phyloP scores from a whole-genome alignment of 176 grass and related monocot genomes.

The Triticum urartu region DNA sequence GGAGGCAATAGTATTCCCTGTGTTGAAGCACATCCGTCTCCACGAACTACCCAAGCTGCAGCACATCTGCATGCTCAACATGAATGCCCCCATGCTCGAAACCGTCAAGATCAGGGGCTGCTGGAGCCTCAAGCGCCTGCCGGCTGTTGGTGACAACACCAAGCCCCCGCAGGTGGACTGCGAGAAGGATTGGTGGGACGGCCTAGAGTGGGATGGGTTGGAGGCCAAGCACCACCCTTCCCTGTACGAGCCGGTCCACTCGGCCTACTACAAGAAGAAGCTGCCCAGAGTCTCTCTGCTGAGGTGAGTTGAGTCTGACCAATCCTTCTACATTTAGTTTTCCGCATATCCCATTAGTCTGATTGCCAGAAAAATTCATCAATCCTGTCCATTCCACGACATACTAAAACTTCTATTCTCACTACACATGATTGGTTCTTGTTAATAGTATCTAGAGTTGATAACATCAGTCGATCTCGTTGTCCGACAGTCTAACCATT shows the following conservation, averaged over 20 bases:
- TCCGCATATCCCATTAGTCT: too few species aligned
- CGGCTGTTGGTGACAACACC: fast-evolving
- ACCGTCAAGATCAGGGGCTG: conserved; percentile 18
- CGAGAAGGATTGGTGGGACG: conserved; percentile 34
- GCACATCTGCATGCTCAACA: neutral
- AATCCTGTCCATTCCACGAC: neutral
- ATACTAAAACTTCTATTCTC: neutral
- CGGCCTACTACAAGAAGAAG: neutral
- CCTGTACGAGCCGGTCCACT: neutral
- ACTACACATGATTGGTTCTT: neutral
- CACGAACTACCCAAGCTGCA: conserved; percentile 25
- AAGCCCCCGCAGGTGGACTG: neutral
- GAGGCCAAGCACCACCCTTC: neutral
- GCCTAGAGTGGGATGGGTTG: neutral
- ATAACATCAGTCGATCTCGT: too few species aligned
- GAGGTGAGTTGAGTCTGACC: neutral
- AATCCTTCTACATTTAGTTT: too few species aligned
- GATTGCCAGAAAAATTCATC: too few species aligned
- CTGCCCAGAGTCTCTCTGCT: neutral
- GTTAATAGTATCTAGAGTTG: neutral
- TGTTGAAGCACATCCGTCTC: neutral
- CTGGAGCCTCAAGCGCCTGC: conserved; percentile 28
- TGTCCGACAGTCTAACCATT: too few species aligned
- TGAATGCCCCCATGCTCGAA: neutral
- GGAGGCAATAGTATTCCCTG: neutral